Evolutionary conservation across 1,284 basidiomycete species (phyloP), one percentile per base, ranked within the genome.

Genomic region (Malassezia nana): DNA sequence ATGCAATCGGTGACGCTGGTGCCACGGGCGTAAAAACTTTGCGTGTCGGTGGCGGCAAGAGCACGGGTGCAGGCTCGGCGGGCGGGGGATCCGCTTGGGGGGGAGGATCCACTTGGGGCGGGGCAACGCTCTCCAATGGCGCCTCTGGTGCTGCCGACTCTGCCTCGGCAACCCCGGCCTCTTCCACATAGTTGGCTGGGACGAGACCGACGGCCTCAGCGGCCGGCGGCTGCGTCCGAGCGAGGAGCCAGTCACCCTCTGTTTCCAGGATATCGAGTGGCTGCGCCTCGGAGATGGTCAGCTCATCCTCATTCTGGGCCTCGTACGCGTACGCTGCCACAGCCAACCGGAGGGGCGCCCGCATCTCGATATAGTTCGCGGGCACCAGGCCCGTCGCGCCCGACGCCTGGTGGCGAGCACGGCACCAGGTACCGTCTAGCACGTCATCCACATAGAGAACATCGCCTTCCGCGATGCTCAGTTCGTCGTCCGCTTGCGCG

Each of bases 161-260:
- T n/a, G n/a, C n/a, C n/a, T n/a, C n/a, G n/a, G n/a, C n/a, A n/a
- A n/a, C n/a, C n/a, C n/a, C n/a, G n/a, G n/a, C n/a, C n/a, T 69
- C 67, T 45, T 71, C 70, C 32, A 74, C 69, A 40, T 74, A 74
- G 52, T 74, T 74, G 29, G 66, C 66, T 3, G 71, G 71, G 0
- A 72, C 65, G 29, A 69, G 65, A 16, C 71, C 71, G 3, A 67
- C 56, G 26, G 57, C 48, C 10, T 66, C 67, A 18, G 59, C 56
- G 24, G 42, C 59, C 52, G 49, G 65, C 59, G 12, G 55, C 18
- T 33, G 31, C 58, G 28, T 65, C 58, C 33, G 62, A 42, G 58
- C 67, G 4, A 74, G 62, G 4, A 72, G 58, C 71, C 71, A 74
- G 10, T 65, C 54, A 10, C 61, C 69, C 18, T 70, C 68, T 0